Evolutionary conservation across 768 basidiomycete species (phyloP).

Genomic region (Mycena pura): DNA sequence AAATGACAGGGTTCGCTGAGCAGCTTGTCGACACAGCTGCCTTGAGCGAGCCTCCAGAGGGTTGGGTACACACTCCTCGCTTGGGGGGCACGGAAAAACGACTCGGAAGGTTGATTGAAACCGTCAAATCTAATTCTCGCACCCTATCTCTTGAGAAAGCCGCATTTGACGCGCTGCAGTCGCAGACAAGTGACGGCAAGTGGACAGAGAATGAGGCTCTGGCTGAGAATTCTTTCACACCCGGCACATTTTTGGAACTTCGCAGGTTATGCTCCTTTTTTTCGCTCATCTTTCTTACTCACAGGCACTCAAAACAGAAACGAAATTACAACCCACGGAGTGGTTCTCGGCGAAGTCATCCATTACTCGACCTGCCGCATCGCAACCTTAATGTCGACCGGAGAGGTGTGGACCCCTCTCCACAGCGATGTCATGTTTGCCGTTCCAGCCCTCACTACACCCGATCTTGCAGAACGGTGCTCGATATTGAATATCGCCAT

Average conservation of each 20-base stretch:
- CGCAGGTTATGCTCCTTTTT: constrained; percentile 45
- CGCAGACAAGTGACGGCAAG: constrained; percentile 17
- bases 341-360: constrained; percentile 42
- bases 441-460: constrained; percentile 61
- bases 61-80: constrained; percentile 44
- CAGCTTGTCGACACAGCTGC: constrained; percentile 43
- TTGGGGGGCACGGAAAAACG: constrained; percentile 49
- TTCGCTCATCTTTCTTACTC: not conserved
- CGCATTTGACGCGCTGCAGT: constrained; percentile 26
- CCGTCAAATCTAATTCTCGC: not conserved
- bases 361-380: constrained; percentile 26
- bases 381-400: constrained; percentile 46
- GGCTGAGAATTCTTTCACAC: constrained; percentile 30
- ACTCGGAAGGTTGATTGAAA: constrained; percentile 29
- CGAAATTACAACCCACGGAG: constrained; percentile 35
- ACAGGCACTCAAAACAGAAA: constrained; percentile 36
- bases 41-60: constrained; percentile 30
- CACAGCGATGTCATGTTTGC: constrained; percentile 64
- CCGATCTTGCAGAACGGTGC: constrained; percentile 55
- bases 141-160: constrained; percentile 32
- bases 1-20: constrained; percentile 31
- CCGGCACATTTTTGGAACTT: constrained; percentile 60
- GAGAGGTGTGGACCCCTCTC: constrained; percentile 58
- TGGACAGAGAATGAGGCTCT: constrained; percentile 23
- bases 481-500: constrained; percentile 41